Evolutionary conservation across 2,329 filamentous ascomycete genomes (phyloP), one percentile per base, ranked within the genome.

Genomic region (Stagonosporopsis chrysanthemi): DNA sequence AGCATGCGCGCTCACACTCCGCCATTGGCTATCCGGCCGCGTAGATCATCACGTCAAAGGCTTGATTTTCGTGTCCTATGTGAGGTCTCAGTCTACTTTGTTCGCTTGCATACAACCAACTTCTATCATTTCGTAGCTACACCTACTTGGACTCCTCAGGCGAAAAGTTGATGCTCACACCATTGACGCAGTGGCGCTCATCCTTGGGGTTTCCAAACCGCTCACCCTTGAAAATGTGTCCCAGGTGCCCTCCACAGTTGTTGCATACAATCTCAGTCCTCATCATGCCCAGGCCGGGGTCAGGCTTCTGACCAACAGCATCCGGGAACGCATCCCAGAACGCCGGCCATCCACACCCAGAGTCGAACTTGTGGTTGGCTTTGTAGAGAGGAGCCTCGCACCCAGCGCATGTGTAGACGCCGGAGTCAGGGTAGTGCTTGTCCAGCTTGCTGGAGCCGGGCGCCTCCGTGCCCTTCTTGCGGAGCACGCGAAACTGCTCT

Each of bases 151-250:
- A 48, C 43, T 91, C 88, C 61, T 91, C 88, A 45, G 90, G 83
- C 1, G 83, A 84, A 73, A 99, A 98, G 68, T 88, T 95, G 78
- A 98, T 81, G 74, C 91, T 96, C 50, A 98, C 80, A 71, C 91
- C 95, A 75, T 98, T 99, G 56, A 99, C 95, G 73, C 95, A 99
- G 80, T 99, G 95, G 60, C 95, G 85, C 86, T 99, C 95, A 75
- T 99, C 90, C 19, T 93, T 98, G 5, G 95, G 92, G 22, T 90
- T 96, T 8, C 83, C 72, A 72, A 88, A 94, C 19, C 90, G 89
- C 77, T 96, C 92, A 12, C 92, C 92, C 81, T 95, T 94, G 77
- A 96, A 96, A 15, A 96, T 91, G 81, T 96, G 92, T 24, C 92
- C 92, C 58, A 96, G 76, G 78, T 96, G 92, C 2, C 95, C 95